Evolutionary conservation across 768 basidiomycete genomes (phyloP), one percentile per base, ranked within the genome.

Genomic region (Mycena filopes): DNA sequence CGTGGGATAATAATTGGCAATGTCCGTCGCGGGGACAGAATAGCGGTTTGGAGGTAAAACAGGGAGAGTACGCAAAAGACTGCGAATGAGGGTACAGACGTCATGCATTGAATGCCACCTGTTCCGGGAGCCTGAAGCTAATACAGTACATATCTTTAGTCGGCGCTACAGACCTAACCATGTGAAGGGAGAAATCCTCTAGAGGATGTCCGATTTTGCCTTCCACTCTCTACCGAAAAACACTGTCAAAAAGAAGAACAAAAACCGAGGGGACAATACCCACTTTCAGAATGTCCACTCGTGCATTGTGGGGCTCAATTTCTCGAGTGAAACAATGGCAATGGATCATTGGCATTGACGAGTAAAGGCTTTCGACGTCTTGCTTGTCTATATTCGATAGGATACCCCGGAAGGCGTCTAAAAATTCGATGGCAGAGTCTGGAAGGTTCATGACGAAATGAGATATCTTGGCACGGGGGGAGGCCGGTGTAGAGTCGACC

Each of bases 361-460:
- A 79, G 75, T 86, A 85, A 55, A 87, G 80, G 69, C 81, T 80
- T 70, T 80, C 77, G 59, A 83, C 43, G 73, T 82, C 73, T 69
- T 78, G 73, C 47, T 66, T 72, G 41, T 69, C 70, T 54, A 78
- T 76, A 70, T 77, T 25, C 6, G 78, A 73, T 50, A 94, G 83
- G 63, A 92, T 83, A 1, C 95, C 95, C 4, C 87, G 86, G 81
- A 94, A 98, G 2, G 94, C 93, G 72, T 93, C 92, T 55, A 99
- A 83, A 79, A 99, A 98, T 38, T 86, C 83, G 58, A 98, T 88
- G 0, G 96, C 98, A 26, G 91, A 90, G 70, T 94, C 95, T 3
- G 98, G 98, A 21, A 99, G 83, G 77, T 99, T 99, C 96, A 99
- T 97, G n/a, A 98, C 91, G 73, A 94, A 96, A 74, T 98, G 97